These are phyloP conservation scores for Pyrenochaeta sp. DNA, from an alignment of 2,329 filamentous ascomycete genomes.

Conservation along the genomic window DNA sequence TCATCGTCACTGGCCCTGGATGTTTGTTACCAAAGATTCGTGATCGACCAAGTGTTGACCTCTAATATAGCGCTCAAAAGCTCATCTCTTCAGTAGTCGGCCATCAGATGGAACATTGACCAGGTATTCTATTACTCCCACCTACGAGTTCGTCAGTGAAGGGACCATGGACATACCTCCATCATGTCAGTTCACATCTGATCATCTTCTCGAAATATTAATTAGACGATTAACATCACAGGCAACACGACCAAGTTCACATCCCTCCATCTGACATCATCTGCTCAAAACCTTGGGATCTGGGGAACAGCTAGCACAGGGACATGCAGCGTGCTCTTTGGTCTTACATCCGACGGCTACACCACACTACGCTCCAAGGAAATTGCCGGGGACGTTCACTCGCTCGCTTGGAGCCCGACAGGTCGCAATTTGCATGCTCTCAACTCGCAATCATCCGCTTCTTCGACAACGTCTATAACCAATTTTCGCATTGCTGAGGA, in stretches of 20 bases:
- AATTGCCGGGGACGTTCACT: constrained; percentile 30
- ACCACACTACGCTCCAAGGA: constrained; percentile 25
- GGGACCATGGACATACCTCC: constrained; percentile 26
- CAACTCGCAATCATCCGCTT: constrained; percentile 21
- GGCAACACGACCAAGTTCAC: constrained; percentile 31
- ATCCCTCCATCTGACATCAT: constrained; percentile 22
- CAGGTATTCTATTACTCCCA: constrained; percentile 19
- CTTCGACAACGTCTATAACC: constrained; percentile 23
- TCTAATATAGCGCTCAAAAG: constrained; percentile 18
- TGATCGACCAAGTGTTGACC: constrained; percentile 3
- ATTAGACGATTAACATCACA: neutral
- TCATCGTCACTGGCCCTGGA: constrained; percentile 29
- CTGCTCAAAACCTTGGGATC: constrained; percentile 19
- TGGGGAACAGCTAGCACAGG: constrained; percentile 33
- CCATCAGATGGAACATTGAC: constrained; percentile 28
- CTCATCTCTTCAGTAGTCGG: constrained; percentile 27
- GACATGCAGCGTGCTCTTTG: constrained; percentile 32
- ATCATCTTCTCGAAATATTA: neutral
- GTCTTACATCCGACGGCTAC: constrained; percentile 21
- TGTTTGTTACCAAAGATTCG: constrained; percentile 13
- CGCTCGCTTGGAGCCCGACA: constrained; percentile 30
- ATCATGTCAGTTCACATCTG: constrained; percentile 22
- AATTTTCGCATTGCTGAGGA: constrained; percentile 30
- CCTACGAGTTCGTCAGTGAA: constrained; percentile 28
- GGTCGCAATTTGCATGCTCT: constrained; percentile 31